These are phyloP conservation scores for Ogataea corticis DNA, from an alignment of 805 yeast species.

Conservation along the genomic window DNA sequence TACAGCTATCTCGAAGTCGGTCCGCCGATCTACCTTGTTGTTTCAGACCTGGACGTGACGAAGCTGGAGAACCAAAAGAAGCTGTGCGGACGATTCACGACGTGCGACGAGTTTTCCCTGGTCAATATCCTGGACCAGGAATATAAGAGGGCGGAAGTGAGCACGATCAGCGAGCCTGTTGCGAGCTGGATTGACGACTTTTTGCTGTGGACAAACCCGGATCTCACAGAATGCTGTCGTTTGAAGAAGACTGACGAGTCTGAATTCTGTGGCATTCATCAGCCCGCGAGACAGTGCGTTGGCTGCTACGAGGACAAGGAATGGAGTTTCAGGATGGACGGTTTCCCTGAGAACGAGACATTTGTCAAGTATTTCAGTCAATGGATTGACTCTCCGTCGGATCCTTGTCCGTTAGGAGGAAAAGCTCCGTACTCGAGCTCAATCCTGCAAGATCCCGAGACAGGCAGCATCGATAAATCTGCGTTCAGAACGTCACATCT, in stretches of 20 bases:
- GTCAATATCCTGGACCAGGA: slow-evolving; percentile 86
- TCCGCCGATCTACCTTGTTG: slow-evolving; percentile 88
- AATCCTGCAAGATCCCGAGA: slow-evolving; percentile 44
- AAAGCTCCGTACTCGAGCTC: slow-evolving; percentile 83
- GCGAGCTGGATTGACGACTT: slow-evolving; percentile 95
- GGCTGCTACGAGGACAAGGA: slow-evolving; percentile 64
- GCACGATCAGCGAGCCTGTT: slow-evolving; percentile 77
- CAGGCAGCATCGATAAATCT: slow-evolving; percentile 49
- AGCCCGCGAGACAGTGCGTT: slow-evolving; percentile 70
- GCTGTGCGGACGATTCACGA: slow-evolving; percentile 84
- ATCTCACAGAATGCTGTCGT: slow-evolving; percentile 82
- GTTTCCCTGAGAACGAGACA: slow-evolving; percentile 71
- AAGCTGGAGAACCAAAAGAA: slow-evolving; percentile 61
- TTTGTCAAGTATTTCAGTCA: slow-evolving; percentile 71
- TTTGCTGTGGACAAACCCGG: slow-evolving; percentile 83
- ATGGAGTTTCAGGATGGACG: slow-evolving; percentile 76
- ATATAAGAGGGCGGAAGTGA: slow-evolving; percentile 58
- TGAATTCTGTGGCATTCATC: slow-evolving; percentile 65
- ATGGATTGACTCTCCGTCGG: slow-evolving; percentile 83
- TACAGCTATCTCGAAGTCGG: slow-evolving; percentile 78
- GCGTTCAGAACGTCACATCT: slow-evolving; percentile 78
- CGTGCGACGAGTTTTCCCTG: slow-evolving; percentile 77
- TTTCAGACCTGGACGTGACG: slow-evolving; percentile 67
- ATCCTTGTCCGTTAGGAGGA: slow-evolving; percentile 94
- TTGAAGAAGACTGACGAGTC: slow-evolving; percentile 50